Conservation (phyloP, 805 yeast genomes). For the Candida sakaeoensis region DNA sequence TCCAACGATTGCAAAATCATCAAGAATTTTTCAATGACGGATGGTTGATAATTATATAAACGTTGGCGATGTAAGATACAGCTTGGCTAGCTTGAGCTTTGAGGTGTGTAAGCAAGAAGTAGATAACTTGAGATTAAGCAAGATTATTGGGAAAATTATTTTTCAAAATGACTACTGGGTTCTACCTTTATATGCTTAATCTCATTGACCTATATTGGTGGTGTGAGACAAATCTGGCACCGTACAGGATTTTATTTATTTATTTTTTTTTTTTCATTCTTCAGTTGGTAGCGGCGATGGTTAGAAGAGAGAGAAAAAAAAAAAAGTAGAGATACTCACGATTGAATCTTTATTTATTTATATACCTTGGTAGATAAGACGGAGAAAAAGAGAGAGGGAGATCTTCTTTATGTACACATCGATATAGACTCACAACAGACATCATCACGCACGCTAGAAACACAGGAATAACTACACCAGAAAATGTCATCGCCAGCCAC, state of each 20-base stretch:
- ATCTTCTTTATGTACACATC: too few relatives aligned
- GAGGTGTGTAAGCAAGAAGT: not conserved
- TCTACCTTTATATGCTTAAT: conserved; percentile 1
- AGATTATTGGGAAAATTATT: not conserved
- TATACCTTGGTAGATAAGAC: too few relatives aligned
- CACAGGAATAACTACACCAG: too few relatives aligned
- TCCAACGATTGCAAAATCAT: not conserved
- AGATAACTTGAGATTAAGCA: not conserved
- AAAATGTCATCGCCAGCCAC: conserved; percentile 1
- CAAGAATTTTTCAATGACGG: too few relatives aligned
- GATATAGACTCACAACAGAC: too few relatives aligned
- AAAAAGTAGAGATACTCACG: not conserved
- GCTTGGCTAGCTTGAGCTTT: not conserved
- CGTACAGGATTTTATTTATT: too few relatives aligned
- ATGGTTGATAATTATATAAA: not conserved
- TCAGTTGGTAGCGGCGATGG: too few relatives aligned
- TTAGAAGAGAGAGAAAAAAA: not conserved
- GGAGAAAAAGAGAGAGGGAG: too few relatives aligned
- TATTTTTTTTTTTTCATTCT: too few relatives aligned
- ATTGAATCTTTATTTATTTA: too few relatives aligned
- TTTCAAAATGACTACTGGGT: not conserved
- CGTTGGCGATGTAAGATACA: not conserved
- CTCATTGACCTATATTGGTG: not conserved
- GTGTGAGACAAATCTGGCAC: not conserved
- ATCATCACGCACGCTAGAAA: too few relatives aligned